Conservation (phyloP, 2,329 filamentous ascomycete species). For the Xylaria sp. region DNA sequence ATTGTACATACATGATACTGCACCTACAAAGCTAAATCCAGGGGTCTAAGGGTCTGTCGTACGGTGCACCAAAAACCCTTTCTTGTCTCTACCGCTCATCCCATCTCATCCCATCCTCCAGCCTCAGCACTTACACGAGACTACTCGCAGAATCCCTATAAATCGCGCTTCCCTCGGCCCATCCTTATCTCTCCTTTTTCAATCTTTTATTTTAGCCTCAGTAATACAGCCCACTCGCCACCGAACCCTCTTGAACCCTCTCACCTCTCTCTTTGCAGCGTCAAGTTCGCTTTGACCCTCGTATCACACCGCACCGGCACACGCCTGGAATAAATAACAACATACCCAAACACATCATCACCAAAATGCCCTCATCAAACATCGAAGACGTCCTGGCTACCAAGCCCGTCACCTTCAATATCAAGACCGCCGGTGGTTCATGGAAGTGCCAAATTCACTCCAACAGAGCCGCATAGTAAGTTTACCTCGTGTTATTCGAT, state of each 20-base stretch:
- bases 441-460: slow-evolving; percentile 50
- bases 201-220: neutral
- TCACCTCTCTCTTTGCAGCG: neutral
- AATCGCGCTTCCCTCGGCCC: slow-evolving; percentile 33
- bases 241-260: neutral
- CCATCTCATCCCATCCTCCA: slow-evolving; percentile 17
- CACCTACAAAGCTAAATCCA: slow-evolving; percentile 20
- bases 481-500: slow-evolving; percentile 15
- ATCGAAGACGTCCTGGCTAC: slow-evolving; percentile 46
- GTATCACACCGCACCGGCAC: neutral
- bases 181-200: neutral
- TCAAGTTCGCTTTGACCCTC: slow-evolving; percentile 2
- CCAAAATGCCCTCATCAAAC: slow-evolving; percentile 48
- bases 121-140: slow-evolving; percentile 27
- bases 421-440: slow-evolving; percentile 48
- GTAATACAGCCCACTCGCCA: neutral
- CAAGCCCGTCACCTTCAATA: slow-evolving; percentile 49
- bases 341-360: slow-evolving; percentile 4
- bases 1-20: too few relatives aligned
- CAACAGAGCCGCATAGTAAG: slow-evolving; percentile 50
- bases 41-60: slow-evolving; percentile 29
- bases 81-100: slow-evolving; percentile 10
- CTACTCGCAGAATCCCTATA: slow-evolving; percentile 27
- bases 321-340: neutral
- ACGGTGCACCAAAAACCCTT: slow-evolving; percentile 16